A percentile compares a stretch with the other conserved stretches of the same genome.
These are phyloP conservation scores for Picochlorum sp. DNA, from an alignment of 139 green algal genomes.

Conservation along the genomic window DNA sequence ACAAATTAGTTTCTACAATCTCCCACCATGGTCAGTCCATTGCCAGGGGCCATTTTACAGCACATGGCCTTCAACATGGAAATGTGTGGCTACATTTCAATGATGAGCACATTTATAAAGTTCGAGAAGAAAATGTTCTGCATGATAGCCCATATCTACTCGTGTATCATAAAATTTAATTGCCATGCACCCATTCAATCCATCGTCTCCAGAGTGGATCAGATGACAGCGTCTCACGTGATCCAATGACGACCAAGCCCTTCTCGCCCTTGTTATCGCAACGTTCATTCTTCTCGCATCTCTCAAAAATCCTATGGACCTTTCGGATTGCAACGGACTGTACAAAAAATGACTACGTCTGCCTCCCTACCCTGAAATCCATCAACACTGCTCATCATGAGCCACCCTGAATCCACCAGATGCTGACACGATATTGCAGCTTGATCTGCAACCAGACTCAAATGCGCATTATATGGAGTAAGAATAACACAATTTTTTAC, in stretches of 20 bases:
- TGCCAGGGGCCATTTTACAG: conserved; percentile 63
- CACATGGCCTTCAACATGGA: conserved; percentile 59
- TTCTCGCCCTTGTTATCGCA: conserved; percentile 70
- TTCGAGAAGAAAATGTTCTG: conserved; percentile 39
- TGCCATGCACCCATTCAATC: conserved; percentile 25
- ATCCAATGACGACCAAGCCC: conserved; percentile 68
- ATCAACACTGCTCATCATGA: conserved; percentile 28
- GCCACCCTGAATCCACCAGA: background rate
- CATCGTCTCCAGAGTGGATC: conserved; percentile 36
- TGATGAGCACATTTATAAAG: conserved; percentile 48
- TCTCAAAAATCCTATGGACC: conserved; percentile 70
- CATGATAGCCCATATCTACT: conserved; percentile 59
- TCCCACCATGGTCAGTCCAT: conserved; percentile 58
- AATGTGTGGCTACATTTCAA: conserved; percentile 68
- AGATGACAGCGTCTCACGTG: background rate
- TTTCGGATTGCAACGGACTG: conserved; percentile 68
- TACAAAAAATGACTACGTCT: conserved; percentile 80
- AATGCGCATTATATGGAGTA: conserved; percentile 71
- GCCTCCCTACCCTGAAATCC: conserved; percentile 84
- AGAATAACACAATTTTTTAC: conserved; percentile 58
- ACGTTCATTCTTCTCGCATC: conserved; percentile 86
- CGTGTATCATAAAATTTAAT: conserved; percentile 49
- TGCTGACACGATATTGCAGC: background rate
- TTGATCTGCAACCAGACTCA: conserved; percentile 14
- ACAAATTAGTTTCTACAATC: conserved; percentile 58